These are phyloP conservation scores for Neurospora tetrasperma DNA, from an alignment of 495 filamentous ascomycete genomes.

Conservation along the genomic window DNA sequence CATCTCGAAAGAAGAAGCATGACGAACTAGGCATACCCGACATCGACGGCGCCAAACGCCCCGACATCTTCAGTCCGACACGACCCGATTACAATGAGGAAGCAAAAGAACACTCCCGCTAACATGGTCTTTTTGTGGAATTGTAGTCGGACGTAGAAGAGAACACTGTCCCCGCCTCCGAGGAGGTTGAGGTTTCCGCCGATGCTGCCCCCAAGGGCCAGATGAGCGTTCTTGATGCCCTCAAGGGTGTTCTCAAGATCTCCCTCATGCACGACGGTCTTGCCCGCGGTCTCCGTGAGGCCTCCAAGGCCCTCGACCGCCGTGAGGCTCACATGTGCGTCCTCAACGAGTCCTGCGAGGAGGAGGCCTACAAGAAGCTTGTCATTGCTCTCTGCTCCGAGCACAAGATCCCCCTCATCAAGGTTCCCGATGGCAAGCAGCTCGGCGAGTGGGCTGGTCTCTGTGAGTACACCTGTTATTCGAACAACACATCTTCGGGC, in stretches of 20 bases:
- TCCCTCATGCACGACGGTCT: slow-evolving; percentile 99
- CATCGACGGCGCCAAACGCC: not conserved
- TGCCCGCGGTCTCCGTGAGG: slow-evolving; percentile 94
- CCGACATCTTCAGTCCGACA: not conserved
- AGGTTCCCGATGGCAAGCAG: slow-evolving; percentile 99
- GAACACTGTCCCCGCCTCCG: slow-evolving; percentile 66
- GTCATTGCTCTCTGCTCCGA: slow-evolving; percentile 95
- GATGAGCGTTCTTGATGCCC: slow-evolving; percentile 95
- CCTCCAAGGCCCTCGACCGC: slow-evolving; percentile 92
- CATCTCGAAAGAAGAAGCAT: not conserved
- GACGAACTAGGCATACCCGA: not conserved
- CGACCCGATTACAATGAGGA: not conserved
- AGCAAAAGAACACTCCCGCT: slow-evolving; percentile 10
- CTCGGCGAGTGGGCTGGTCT: slow-evolving; percentile 99
- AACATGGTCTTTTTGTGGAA: slow-evolving; percentile 9
- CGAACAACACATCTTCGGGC: not conserved
- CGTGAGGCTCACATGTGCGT: slow-evolving; percentile 99
- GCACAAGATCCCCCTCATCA: slow-evolving; percentile 99
- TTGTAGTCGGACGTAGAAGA: slow-evolving; percentile 60
- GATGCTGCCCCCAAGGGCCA: slow-evolving; percentile 73
- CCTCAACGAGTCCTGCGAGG: slow-evolving; percentile 96
- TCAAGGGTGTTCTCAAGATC: slow-evolving; percentile 95
- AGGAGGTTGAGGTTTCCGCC: slow-evolving; percentile 86
- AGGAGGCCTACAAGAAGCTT: slow-evolving; percentile 99
- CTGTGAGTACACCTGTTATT: slow-evolving; percentile 54